Conservation (phyloP, 768 basidiomycete genomes). For the Rossbeevera mucosa region DNA sequence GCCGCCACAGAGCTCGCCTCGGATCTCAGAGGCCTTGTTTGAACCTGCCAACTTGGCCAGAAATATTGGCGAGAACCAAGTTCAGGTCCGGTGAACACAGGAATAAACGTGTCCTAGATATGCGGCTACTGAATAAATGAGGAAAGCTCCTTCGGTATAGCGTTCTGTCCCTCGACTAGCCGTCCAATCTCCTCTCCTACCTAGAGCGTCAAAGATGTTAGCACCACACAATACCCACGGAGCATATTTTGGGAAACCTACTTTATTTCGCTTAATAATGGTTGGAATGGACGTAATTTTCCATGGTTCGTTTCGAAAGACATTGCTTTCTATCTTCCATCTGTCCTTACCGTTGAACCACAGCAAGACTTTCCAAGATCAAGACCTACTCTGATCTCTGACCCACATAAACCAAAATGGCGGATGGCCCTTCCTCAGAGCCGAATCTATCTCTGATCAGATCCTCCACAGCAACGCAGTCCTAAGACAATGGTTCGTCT, state of each 20-base stretch:
- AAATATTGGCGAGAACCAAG: neutral
- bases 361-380: neutral
- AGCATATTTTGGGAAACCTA: slow-evolving; percentile 31
- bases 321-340: slow-evolving; percentile 60
- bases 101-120: neutral
- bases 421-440: slow-evolving; percentile 42
- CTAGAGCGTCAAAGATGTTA: slow-evolving; percentile 9
- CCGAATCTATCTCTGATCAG: slow-evolving; percentile 50
- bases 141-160: slow-evolving; percentile 18
- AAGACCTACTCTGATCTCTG: slow-evolving; percentile 53
- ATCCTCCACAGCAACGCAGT: slow-evolving; percentile 60
- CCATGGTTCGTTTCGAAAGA: slow-evolving; percentile 63
- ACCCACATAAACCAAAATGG: slow-evolving; percentile 65
- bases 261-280: slow-evolving; percentile 56
- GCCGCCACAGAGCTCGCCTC: neutral
- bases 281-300: slow-evolving; percentile 58
- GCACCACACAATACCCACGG: neutral
- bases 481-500: slow-evolving; percentile 39
- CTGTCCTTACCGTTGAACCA: slow-evolving; percentile 32
- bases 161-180: slow-evolving; percentile 27
- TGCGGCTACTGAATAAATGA: slow-evolving; percentile 20
- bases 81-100: slow-evolving; percentile 3
- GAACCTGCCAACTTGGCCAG: neutral
- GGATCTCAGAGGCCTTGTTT: neutral
- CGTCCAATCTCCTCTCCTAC: slow-evolving; percentile 26